phyloP scores from a whole-genome alignment of 1,139 yeast species.

The Geotrichum bryndzae region DNA sequence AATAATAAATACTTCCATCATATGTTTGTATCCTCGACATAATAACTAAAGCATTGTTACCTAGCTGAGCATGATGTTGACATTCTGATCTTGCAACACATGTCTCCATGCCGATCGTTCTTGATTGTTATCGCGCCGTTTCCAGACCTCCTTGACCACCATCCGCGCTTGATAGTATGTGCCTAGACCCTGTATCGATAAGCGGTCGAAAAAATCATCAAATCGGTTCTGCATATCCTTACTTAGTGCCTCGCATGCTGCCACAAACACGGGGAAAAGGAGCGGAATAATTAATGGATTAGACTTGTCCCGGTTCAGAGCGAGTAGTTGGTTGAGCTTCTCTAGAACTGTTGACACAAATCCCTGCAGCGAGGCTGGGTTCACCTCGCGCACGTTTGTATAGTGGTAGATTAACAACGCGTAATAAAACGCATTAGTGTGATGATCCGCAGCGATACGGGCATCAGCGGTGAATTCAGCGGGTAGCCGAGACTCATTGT shows the following conservation, averaged over 20 bases:
- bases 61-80: conserved; percentile 12
- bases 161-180: conserved; percentile 83
- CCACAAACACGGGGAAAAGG: conserved; percentile 86
- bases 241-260: conserved; percentile 70
- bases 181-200: conserved; percentile 69
- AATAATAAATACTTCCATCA: background rate
- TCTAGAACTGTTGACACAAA: conserved; percentile 56
- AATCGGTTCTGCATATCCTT: conserved; percentile 60
- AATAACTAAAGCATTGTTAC: background rate
- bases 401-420: conserved; percentile 71
- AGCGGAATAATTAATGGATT: conserved; percentile 64
- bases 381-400: conserved; percentile 54
- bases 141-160: conserved; percentile 83
- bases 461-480: conserved; percentile 27
- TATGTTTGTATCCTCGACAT: background rate
- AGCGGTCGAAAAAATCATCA: conserved; percentile 74
- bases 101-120: conserved; percentile 78
- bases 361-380: conserved; percentile 50
- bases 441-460: conserved; percentile 72
- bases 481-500: conserved; percentile 24
- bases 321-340: conserved; percentile 60
- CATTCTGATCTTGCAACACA: conserved; percentile 38
- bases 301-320: conserved; percentile 44
- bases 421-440: conserved; percentile 72
- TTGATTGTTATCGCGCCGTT: conserved; percentile 79